phyloP scores from a whole-genome alignment of 2,329 filamentous ascomycete species.

The Trichophyton equinum region DNA sequence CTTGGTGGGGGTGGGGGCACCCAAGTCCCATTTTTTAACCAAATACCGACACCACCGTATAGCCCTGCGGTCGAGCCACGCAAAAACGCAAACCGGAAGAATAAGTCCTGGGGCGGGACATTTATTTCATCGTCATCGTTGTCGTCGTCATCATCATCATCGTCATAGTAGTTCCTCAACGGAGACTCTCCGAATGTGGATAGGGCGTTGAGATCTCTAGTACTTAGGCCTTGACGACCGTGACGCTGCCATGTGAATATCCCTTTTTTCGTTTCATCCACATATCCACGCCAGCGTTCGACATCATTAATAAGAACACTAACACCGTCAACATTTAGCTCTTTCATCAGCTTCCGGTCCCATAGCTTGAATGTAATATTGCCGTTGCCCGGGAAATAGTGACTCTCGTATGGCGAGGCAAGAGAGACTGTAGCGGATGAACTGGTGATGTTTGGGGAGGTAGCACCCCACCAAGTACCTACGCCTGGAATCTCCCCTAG shows the following conservation, averaged over 20 bases:
- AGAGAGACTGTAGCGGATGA: slow-evolving; percentile 34
- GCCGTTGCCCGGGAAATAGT: slow-evolving; percentile 24
- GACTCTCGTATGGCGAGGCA: slow-evolving; percentile 18
- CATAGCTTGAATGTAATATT: slow-evolving; percentile 37
- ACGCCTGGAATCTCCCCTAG: slow-evolving; percentile 42
- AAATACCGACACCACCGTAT: slow-evolving; percentile 30
- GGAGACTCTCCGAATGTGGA: slow-evolving; percentile 6
- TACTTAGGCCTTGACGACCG: slow-evolving; percentile 29
- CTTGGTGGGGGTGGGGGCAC: slow-evolving; percentile 13
- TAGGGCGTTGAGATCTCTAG: slow-evolving; percentile 14
- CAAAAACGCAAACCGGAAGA: slow-evolving; percentile 38
- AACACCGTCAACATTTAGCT: slow-evolving; percentile 41
- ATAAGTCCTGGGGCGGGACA: slow-evolving; percentile 28
- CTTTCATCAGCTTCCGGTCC: slow-evolving; percentile 28
- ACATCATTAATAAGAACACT: slow-evolving; percentile 53
- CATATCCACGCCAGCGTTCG: slow-evolving; percentile 46
- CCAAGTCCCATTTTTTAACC: slow-evolving; percentile 18
- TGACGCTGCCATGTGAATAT: slow-evolving; percentile 41
- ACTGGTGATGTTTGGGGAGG: slow-evolving; percentile 43
- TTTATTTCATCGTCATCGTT: slow-evolving; percentile 14
- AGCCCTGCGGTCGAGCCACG: slow-evolving; percentile 28
- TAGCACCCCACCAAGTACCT: slow-evolving; percentile 33
- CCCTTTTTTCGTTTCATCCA: slow-evolving; percentile 36
- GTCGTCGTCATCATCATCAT: slow-evolving; percentile 6
- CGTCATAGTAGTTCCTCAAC: background rate